These are phyloP conservation scores for Aspergillus viridinutans DNA, from an alignment of 2,329 filamentous ascomycete genomes.

Conservation along the genomic window DNA sequence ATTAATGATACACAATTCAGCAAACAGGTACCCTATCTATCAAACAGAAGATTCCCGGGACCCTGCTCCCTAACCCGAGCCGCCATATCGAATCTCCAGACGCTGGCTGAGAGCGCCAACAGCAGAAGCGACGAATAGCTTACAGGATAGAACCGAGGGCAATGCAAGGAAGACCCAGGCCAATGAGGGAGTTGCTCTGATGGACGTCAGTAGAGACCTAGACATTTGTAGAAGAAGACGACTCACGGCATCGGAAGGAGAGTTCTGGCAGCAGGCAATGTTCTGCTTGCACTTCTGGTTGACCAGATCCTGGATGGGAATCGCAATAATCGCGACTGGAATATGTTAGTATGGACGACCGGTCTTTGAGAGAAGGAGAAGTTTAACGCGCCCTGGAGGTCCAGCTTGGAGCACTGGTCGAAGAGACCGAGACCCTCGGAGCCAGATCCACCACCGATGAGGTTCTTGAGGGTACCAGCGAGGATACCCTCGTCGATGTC, in stretches of 20 bases:
- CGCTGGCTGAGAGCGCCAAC: neutral
- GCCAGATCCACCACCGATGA: conserved; percentile 32
- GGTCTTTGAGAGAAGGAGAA: too few species aligned
- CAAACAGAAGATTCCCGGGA: conserved; percentile 7
- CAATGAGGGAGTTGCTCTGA: conserved; percentile 32
- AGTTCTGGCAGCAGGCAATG: conserved; percentile 39
- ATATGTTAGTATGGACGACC: neutral
- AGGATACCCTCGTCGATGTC: conserved; percentile 30
- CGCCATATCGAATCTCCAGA: neutral
- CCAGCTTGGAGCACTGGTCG: conserved; percentile 41
- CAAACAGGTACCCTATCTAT: conserved; percentile 20
- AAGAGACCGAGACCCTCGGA: conserved; percentile 36
- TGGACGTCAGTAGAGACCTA: conserved; percentile 1
- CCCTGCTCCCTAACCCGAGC: conserved; percentile 15
- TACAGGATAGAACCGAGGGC: conserved; percentile 38
- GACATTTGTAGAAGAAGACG: neutral
- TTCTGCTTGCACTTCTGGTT: conserved; percentile 40
- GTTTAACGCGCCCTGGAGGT: conserved; percentile 25
- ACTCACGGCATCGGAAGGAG: conserved; percentile 28
- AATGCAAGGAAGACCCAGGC: conserved; percentile 36
- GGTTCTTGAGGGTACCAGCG: conserved; percentile 29
- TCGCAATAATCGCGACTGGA: conserved; percentile 24
- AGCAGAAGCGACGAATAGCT: conserved; percentile 11
- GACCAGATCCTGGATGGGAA: conserved; percentile 30
- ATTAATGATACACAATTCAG: conserved; percentile 26